phyloP scores from a whole-genome alignment of 2,329 filamentous ascomycete genomes.

The Juglanconis sp. region DNA sequence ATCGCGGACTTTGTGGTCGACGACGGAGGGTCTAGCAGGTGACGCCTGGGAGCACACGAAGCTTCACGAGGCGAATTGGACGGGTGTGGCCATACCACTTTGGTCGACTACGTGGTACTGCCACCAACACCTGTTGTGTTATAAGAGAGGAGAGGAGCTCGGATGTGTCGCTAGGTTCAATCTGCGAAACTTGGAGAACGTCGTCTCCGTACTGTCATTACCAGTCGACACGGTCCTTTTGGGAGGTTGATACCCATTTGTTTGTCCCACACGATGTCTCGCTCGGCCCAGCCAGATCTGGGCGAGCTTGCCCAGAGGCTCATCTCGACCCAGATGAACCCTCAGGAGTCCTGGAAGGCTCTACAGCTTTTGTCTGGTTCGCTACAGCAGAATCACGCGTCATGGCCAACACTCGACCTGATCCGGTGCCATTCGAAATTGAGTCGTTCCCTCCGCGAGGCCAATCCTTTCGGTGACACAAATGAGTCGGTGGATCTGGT shows the following conservation, averaged over 20 bases:
- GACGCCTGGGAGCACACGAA: neutral
- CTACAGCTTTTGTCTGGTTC: constrained; percentile 4
- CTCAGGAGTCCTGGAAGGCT: constrained; percentile 7
- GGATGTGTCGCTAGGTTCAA: neutral
- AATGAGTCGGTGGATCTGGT: neutral
- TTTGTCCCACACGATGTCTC: neutral
- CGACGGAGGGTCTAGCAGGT: neutral
- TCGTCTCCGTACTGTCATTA: neutral
- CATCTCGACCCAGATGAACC: neutral
- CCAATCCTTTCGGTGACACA: neutral
- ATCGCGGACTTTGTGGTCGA: neutral
- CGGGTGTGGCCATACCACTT: neutral
- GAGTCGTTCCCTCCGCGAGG: neutral
- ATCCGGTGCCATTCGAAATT: constrained; percentile 12
- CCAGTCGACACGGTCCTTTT: neutral
- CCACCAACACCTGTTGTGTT: neutral
- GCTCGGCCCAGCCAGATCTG: neutral
- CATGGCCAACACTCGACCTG: constrained; percentile 10
- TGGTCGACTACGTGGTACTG: neutral
- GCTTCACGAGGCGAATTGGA: neutral
- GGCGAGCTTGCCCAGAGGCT: neutral
- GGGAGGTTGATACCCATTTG: neutral
- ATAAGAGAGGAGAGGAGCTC: neutral
- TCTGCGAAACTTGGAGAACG: neutral
- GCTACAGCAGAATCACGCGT: neutral